Base-by-base conservation (phyloP, 2,329 filamentous ascomycete genomes). In the Setomelanomma holmii region DNA sequence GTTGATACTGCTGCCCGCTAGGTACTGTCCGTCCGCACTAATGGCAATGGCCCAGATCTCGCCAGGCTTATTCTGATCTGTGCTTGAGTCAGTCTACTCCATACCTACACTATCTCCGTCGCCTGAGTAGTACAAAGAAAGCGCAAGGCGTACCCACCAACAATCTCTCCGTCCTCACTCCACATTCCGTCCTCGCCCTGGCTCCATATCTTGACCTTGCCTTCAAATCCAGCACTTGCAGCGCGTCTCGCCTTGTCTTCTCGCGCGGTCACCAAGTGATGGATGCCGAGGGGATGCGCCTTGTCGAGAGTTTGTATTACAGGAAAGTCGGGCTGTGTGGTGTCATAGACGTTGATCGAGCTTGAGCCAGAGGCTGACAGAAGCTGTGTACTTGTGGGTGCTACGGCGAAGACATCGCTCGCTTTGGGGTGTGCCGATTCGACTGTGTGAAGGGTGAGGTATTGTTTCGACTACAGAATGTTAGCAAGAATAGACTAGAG, bases 21-120 rank as follows among this genome's bases (percentile, higher is more conserved):
- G 82, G 68, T 88, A 95, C 58, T 86, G 84, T 42, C 95, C 95
- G 70, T 96, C 88, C 56, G 88, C 85, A 67, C 89, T 96, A 56
- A 99, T 80, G 0, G 91, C 89, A 61, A 97, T 80, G 0, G 93
- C 92, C 95, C 95, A 99, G 8, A 89, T 83, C 67, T 93, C 89
- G 36, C 87, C 88, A 2, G 86, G 82, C 51, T 83, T 83, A 67
- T 86, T 85, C 34, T 76, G 72, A 56, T 82, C 82, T 64, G 73
- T 62, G 41, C 2, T 46, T 60, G 47, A 65, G 61, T 22, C 35
- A 30, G 24, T 30, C 24, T 12, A 30, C 12, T 12, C 24, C 24
- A 30, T 30, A 12, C n/a, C n/a, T n/a, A n/a, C n/a, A n/a, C n/a
- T n/a, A n/a, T n/a, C n/a, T n/a, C n/a, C n/a, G n/a, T n/a, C n/a